These are phyloP conservation scores for Paragyromitra xinjiangensis DNA, from an alignment of 495 filamentous ascomycete genomes.

Conservation along the genomic window DNA sequence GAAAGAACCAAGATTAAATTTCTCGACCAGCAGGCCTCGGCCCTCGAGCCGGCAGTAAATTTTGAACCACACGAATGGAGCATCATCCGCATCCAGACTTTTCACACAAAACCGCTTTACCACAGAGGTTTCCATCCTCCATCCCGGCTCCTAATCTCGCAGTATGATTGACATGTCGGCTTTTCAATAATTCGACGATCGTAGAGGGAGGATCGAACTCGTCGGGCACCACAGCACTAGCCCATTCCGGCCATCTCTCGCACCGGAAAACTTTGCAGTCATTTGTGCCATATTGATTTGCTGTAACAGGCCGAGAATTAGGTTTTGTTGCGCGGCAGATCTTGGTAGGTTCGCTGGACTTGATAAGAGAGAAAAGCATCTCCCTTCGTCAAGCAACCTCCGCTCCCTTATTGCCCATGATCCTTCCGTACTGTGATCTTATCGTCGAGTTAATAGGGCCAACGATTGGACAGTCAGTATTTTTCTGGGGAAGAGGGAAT, in stretches of 20 bases:
- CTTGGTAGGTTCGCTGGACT: background rate
- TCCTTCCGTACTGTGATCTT: conserved; percentile 49
- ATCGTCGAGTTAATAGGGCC: conserved; percentile 51
- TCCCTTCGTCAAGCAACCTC: conserved; percentile 45
- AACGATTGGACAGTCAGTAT: conserved; percentile 20
- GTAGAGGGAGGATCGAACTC: conserved; percentile 22
- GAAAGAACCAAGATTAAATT: conserved; percentile 20
- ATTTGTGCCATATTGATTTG: conserved; percentile 43
- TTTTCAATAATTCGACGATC: conserved; percentile 17
- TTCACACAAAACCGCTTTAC: conserved; percentile 43
- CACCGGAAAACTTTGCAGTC: conserved; percentile 54
- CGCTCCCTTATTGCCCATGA: background rate
- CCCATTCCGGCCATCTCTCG: conserved; percentile 37
- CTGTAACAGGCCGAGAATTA: background rate
- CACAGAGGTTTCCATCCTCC: conserved; percentile 28
- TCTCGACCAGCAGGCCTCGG: conserved; percentile 14
- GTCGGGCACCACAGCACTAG: conserved; percentile 28
- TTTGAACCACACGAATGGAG: conserved; percentile 50
- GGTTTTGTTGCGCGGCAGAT: conserved; percentile 1
- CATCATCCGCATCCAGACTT: conserved; percentile 47
- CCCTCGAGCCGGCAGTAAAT: conserved; percentile 46
- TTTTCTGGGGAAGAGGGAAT: conserved; percentile 29
- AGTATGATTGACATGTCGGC: conserved; percentile 33
- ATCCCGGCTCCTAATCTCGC: conserved; percentile 46
- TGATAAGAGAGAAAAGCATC: conserved; percentile 50